A percentile compares a stretch with the other conserved stretches of the same genome.
These are phyloP conservation scores for Tephrocybe sp. DNA, from an alignment of 768 basidiomycete species.

Conservation along the genomic window DNA sequence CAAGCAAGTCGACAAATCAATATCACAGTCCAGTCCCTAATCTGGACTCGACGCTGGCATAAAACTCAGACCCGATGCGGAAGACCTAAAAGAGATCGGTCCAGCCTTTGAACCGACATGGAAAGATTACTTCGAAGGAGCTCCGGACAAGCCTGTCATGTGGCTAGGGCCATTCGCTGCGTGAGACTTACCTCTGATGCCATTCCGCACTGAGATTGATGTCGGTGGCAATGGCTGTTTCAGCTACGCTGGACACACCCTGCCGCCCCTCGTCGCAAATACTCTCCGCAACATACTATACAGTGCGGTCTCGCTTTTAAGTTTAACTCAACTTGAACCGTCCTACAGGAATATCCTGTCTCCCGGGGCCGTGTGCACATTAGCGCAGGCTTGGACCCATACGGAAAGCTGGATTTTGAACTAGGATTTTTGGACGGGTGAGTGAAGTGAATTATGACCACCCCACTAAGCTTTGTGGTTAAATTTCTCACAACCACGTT, in stretches of 20 bases:
- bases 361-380: constrained; percentile 50
- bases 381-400: constrained; percentile 34
- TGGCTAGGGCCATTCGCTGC: constrained; percentile 37
- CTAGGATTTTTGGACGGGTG: constrained; percentile 43
- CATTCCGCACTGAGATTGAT: constrained; percentile 22
- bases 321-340: constrained; percentile 9
- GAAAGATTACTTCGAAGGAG: constrained; percentile 45
- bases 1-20: constrained; percentile 36
- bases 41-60: constrained; percentile 48
- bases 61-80: constrained; percentile 49
- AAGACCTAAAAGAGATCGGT: constrained; percentile 50
- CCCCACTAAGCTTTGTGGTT: not conserved
- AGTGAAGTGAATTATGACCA: constrained; percentile 15
- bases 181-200: constrained; percentile 27
- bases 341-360: constrained; percentile 40
- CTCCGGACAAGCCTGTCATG: constrained; percentile 55
- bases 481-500: not conserved
- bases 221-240: not conserved
- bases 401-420: constrained; percentile 42
- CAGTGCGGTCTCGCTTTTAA: constrained; percentile 19
- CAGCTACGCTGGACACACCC: constrained; percentile 19
- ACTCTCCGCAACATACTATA: constrained; percentile 19
- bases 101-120: constrained; percentile 46
- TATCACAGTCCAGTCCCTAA: not conserved
- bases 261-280: constrained; percentile 21